Evolutionary conservation across 345 rosid genomes (phyloP), one percentile per base, ranked within the genome.

Genomic region (Populus deltoides): DNA sequence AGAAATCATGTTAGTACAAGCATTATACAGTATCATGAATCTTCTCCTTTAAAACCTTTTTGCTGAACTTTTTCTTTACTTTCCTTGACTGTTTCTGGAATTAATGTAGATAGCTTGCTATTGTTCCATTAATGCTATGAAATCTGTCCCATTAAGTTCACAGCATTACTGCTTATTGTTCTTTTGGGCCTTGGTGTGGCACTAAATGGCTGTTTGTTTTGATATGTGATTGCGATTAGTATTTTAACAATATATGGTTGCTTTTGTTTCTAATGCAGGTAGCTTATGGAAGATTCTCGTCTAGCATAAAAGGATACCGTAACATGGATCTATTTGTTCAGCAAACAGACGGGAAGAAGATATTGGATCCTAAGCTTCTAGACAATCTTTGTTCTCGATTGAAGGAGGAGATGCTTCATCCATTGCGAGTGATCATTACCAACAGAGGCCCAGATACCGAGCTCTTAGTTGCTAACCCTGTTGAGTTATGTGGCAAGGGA

Each of bases 361-460:
- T 78, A 65, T 17, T 78, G 17, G 82, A 82, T 71, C 82, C 85
- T 41, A 67, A 75, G 66, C 69, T 49, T 39, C 82, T 53, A 53
- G 65, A 59, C 29, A 25, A 20, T 31, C 27, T 71, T 7, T 78
- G 82, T 45, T 78, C 82, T 78, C 81, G 77, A 43, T 68, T 82
- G 18, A 71, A 71, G 72, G 77, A 69, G 35, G 85, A 78, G 77
- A 75, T 82, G 79, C 77, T 75, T 57, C 79, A 71, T 78, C 85
- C 85, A 18, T 68, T 78, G 27, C 79, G 82, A 51, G 79, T 75
- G 39, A 82, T 82, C 47, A 67, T 82, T 57, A 70, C 75, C 33
- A 75, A 75, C 66, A 73, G 79, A 35, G 82, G 85, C 12, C 85
- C 82, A 24, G 85, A 82, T 71, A 82, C 82, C 22, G 82, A 78